Base-by-base conservation (phyloP, 2,329 filamentous ascomycete genomes). In the Drechslera avenae region DNA sequence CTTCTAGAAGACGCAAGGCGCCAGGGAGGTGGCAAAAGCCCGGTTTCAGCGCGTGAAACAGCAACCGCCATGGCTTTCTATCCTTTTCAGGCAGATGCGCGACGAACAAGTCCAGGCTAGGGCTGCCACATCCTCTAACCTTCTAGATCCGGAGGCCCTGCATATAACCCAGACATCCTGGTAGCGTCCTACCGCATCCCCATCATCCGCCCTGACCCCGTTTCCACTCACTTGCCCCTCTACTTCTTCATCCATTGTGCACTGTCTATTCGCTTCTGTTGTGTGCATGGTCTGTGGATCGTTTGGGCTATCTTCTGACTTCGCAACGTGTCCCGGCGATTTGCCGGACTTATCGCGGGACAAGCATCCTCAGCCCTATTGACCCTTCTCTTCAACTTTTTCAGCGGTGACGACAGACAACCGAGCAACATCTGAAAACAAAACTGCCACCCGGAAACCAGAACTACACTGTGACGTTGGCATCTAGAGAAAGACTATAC, bases 61-160 rank as follows among this genome's bases (percentile, higher is more conserved):
- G 17, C 28, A 42, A 36, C 17, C 12, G 49, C 26, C 32, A 32
- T 37, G 32, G 37, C 31, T 23, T 52, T 16, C 18, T 14, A 48
- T 47, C 49, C 44, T 40, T 28, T 47, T 39, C 13, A 32, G 40
- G 48, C 23, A 19, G 17, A 42, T 39, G 49, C 39, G 26, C 14
- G 23, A 39, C 30, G 49, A 35, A 31, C 40, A 51, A 41, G 35
- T 42, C 32, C 31, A 14, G 39, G 34, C 40, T 37, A 39, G 18
- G 18, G 42, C 37, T 32, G 31, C 37, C 39, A 40, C 37, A 31
- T 45, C 55, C 52, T 36, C 19, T 40, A 48, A 17, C 35, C 49
- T 39, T 36, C 40, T 58, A 43, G 35, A 36, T 51, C 42, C 14
- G 32, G 45, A 49, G 45, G 49, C 57, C 57, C 57, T 60, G 55